Base-by-base conservation (phyloP, 257 asterid species). In the Solanum neorickii region DNA sequence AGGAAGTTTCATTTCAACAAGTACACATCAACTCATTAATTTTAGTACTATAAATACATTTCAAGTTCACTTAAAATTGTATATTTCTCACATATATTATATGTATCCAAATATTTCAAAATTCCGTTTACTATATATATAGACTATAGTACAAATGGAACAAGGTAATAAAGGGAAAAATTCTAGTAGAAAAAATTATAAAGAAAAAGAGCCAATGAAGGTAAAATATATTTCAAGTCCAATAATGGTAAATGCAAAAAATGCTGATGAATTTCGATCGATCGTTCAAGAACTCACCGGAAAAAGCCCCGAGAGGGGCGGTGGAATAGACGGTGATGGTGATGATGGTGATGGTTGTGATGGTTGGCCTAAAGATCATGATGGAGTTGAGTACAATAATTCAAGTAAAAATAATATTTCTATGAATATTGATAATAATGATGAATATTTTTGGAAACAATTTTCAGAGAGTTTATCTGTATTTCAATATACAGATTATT, bases 271-370 rank as follows among this genome's bases (percentile, higher is more conserved):
- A 87, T 91, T 91, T 41, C 86, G 91, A 76, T 47, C 86, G 2
- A 89, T 89, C n/a, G 92, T 91, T 85, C 93, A 91, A 86, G 87
- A 89, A 76, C 91, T 91, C 85, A 91, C 93, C 7, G 92, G 92
- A 49, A 88, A 88, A 74, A 84, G 68, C 44, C 29, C 12, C 12
- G 44, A 80, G 44, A 29, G 6, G 1, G 69, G 84, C 11, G 2
- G 18, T 23, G 35, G 27, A 16, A 46, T 23, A 74, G 21, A 7
- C 66, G 7, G 27, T 27, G 27, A 18, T 46, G 52, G 20, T 21
- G 20, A 18, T 3, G 33, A 10, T 12, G 37, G 20, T 11, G 39
- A 5, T 11, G 78, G 74, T 5, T 13, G 60, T 16, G 52, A 5
- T n/a, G 66, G 27, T 18, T 16, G 42, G 85, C 29, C 68, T 80